Percentiles rank a stretch among this genome's conserved stretches.
Evolutionary conservation across 352 stramenopile genomes (phyloP).

Genomic region (Pythium folliculosum): DNA sequence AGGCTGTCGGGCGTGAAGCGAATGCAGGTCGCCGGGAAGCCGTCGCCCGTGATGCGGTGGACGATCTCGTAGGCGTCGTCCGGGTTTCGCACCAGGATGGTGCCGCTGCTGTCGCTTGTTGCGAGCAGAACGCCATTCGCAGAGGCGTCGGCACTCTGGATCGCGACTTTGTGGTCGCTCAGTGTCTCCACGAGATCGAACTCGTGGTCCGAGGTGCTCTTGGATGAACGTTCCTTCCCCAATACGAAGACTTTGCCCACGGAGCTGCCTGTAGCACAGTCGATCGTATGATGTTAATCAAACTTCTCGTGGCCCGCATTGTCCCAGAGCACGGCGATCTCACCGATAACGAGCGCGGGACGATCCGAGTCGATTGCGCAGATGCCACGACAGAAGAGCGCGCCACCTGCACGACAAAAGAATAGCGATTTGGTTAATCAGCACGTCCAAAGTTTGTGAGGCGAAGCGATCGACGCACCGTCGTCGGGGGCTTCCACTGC

Average conservation of each 20-base stretch:
- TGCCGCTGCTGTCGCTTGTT: conserved; percentile 61
- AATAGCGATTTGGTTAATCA: background rate
- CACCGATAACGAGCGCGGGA: conserved; percentile 52
- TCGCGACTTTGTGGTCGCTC: conserved; percentile 49
- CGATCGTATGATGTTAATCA: no score
- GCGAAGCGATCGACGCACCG: conserved; percentile 27
- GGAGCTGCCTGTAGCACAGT: conserved; percentile 42
- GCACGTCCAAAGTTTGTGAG: no score
- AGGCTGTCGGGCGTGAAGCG: conserved; percentile 57
- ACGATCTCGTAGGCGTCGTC: conserved; percentile 60
- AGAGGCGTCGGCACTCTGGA: conserved; percentile 61
- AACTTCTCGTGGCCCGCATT: no score
- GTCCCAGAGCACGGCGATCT: no score
- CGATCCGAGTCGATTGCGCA: conserved; percentile 53
- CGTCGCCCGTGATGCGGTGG: conserved; percentile 51
- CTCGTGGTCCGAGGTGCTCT: conserved; percentile 41
- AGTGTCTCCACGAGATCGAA: conserved; percentile 72
- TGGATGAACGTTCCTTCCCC: conserved; percentile 51
- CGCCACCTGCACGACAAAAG: conserved; percentile 30
- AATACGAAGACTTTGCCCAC: conserved; percentile 62
- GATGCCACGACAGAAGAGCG: conserved; percentile 65
- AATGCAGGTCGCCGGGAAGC: conserved; percentile 52
- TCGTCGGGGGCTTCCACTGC: conserved; percentile 39
- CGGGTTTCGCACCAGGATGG: conserved; percentile 56
- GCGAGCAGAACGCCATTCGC: conserved; percentile 41